phyloP scores from a whole-genome alignment of 305 asterid species.

The Fraxinus platypoda region DNA sequence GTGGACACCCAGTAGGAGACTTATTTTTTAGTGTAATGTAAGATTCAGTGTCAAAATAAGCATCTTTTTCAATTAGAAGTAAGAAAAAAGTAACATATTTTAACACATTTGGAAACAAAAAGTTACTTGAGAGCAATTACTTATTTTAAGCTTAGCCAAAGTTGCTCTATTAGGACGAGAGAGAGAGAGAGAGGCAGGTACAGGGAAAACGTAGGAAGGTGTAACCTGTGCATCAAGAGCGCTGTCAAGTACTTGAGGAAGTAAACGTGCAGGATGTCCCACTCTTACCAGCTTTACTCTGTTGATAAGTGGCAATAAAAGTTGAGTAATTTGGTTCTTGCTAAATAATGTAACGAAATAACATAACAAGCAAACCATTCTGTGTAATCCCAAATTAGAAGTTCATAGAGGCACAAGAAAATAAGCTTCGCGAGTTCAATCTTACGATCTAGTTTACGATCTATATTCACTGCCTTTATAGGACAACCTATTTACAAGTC shows the following conservation, averaged over 20 bases:
- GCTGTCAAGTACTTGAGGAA: constrained; percentile 91
- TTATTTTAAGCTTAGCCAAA: not conserved
- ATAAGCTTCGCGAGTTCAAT: not conserved
- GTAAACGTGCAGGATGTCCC: constrained; percentile 99
- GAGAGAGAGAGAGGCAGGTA: not conserved
- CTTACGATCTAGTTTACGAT: not conserved
- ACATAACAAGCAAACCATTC: not conserved
- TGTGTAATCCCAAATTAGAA: not conserved
- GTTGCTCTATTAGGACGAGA: not conserved
- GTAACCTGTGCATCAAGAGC: constrained; percentile 92
- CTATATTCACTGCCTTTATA: not conserved
- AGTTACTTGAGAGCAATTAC: not conserved
- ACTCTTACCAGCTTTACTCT: constrained; percentile 93
- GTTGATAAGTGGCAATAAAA: constrained; percentile 23
- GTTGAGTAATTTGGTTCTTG: constrained; percentile 7
- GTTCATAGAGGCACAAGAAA: not conserved
- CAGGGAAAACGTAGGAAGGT: constrained; percentile 19
- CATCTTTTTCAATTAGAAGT: not conserved
- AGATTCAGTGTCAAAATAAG: not conserved
- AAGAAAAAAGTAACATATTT: not conserved
- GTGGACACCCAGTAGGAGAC: not conserved
- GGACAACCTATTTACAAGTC: not conserved
- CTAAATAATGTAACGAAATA: not conserved
- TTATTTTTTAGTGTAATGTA: not conserved
- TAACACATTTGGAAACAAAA: not conserved